Evolutionary conservation across 768 basidiomycete genomes (phyloP), one percentile per base, ranked within the genome.

Genomic region (Tremella yokohamensis): DNA sequence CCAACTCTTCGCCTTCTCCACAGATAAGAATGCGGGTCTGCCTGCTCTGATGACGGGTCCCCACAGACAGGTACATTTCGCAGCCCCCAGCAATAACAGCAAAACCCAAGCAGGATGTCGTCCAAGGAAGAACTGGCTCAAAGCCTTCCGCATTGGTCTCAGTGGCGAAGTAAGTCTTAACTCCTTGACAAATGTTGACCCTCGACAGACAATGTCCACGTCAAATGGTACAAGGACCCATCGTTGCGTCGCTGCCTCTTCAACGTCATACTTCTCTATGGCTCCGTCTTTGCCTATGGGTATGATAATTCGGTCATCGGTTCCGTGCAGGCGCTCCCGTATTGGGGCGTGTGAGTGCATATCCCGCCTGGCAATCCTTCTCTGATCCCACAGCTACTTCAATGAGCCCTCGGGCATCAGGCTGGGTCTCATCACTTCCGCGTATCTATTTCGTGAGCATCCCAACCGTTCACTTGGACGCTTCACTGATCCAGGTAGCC

Each of bases 381-480:
- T 8, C 53, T 48, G 4, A 15, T 4, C 1, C n/a, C 59, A 18
- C 15, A 48, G 16, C 8, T 61, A 63, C 57, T 69, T 72, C 50
- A 42, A 60, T 20, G n/a, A 58, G 44, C 70, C 70, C 0, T 18
- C 53, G 2, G 70, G 70, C 2, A 60, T 57, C 12, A 50, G 52
- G 1, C 56, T 72, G 2, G 70, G 70, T 1, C 19, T 69, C n/a
- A 62, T 70, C 57, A 56, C 58, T 0, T 65, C 71, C 8, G 44
- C 61, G 2, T 59, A 54, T 53, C 54, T 53, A 16, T 63, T 34
- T 11, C 29, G 29, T 34, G 29, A 34, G 29, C 11, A 34, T 4
- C 29, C 29, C 11, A n/a, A 4, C 11, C 29, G 29, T 34, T 11
- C 29, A 34, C 6, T 11, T 34, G 4, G 29, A 34, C 29, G 6